These are phyloP conservation scores for Myxozyma neglecta DNA, from an alignment of 805 yeast species.

Conservation along the genomic window DNA sequence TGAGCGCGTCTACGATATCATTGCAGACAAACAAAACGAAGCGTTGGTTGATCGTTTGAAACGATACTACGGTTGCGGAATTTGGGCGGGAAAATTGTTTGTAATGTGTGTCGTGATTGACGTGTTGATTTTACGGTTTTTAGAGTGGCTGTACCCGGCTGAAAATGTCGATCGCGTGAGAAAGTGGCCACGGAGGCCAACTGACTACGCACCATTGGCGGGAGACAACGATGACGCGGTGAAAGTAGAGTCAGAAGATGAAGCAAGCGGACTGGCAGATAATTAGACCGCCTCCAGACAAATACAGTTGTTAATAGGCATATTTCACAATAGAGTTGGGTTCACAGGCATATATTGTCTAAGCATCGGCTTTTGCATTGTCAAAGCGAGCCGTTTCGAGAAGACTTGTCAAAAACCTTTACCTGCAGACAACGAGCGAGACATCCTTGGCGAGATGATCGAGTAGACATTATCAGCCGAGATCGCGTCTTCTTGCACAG, in stretches of 20 bases:
- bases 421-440: no score
- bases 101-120: slow-evolving; percentile 81
- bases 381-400: no score
- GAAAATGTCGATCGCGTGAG: slow-evolving; percentile 67
- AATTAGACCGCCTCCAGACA: neutral
- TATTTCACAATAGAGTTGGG: no score
- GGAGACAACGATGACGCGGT: slow-evolving; percentile 4
- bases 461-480: no score
- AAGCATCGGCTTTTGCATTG: neutral
- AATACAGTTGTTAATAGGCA: neutral
- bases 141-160: slow-evolving; percentile 73
- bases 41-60: slow-evolving; percentile 60
- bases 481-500: no score
- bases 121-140: slow-evolving; percentile 56
- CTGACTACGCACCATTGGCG: slow-evolving; percentile 20
- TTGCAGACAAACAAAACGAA: slow-evolving; percentile 44
- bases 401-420: no score
- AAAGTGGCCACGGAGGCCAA: slow-evolving; percentile 43
- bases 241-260: slow-evolving; percentile 30
- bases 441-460: no score
- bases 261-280: slow-evolving; percentile 18
- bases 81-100: slow-evolving; percentile 82
- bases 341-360: no score
- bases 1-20: slow-evolving; percentile 68
- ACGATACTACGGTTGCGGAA: slow-evolving; percentile 62